Percentiles rank a stretch among this genome's conserved stretches.
Conservation (phyloP, 2,329 filamentous ascomycete species). For the Aureobasidium sp. region DNA sequence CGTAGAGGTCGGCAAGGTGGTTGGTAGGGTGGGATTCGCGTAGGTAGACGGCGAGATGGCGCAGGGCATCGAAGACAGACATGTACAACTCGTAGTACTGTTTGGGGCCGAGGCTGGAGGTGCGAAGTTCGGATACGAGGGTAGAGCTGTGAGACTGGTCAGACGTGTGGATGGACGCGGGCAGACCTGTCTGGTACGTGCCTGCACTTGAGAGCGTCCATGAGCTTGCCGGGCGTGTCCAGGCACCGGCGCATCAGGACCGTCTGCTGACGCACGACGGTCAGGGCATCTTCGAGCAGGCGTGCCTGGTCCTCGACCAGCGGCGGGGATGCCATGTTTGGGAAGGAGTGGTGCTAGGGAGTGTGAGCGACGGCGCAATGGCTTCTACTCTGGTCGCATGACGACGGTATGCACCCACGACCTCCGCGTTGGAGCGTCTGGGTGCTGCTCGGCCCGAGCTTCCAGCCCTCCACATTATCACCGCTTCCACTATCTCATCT, state of each 20-base stretch:
- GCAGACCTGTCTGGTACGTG: background rate
- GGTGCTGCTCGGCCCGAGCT: background rate
- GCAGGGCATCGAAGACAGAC: conserved; percentile 95
- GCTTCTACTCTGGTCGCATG: conserved; percentile 4
- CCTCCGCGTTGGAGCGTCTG: background rate
- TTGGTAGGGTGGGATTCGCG: conserved; percentile 97
- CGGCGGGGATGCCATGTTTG: conserved; percentile 39
- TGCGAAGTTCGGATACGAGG: conserved; percentile 94
- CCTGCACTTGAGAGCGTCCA: conserved; percentile 99
- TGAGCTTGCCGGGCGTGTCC: conserved; percentile 94
- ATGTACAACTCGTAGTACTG: conserved; percentile 99
- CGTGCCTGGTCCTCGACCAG: conserved; percentile 60
- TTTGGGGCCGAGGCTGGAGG: conserved; percentile 94
- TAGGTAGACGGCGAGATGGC: conserved; percentile 91
- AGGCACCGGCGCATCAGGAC: conserved; percentile 95
- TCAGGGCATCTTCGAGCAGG: conserved; percentile 92
- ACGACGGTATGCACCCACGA: background rate
- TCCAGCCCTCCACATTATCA: background rate
- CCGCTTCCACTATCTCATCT: background rate
- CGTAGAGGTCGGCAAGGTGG: conserved; percentile 95
- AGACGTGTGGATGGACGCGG: background rate
- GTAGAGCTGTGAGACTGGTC: conserved; percentile 64
- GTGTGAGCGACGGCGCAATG: conserved; percentile 5
- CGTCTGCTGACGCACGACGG: conserved; percentile 94
- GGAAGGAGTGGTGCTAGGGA: background rate